Evolutionary conservation across 768 basidiomycete genomes (phyloP).

Genomic region (Agaricus bisporus): DNA sequence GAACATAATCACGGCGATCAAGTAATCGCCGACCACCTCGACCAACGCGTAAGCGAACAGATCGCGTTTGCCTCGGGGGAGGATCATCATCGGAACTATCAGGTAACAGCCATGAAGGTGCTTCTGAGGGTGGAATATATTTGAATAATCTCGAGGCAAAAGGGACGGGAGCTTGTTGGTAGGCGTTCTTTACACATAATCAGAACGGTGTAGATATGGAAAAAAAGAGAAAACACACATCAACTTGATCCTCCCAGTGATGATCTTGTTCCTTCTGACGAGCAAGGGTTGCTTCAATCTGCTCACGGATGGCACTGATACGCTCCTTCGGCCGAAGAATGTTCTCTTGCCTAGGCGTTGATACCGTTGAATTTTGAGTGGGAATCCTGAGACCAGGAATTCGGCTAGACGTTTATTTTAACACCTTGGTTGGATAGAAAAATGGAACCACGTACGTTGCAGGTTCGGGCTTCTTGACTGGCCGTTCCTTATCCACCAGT

Average conservation of each 20-base stretch:
- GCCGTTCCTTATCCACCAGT: constrained; percentile 64
- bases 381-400: constrained; percentile 49
- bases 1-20: constrained; percentile 52
- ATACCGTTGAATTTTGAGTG: constrained; percentile 35
- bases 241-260: constrained; percentile 83
- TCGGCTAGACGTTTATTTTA: constrained; percentile 26
- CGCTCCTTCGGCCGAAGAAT: constrained; percentile 64
- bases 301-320: constrained; percentile 47
- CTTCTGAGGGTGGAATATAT: constrained; percentile 38
- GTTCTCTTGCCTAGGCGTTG: constrained; percentile 40
- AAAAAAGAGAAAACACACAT: constrained; percentile 41
- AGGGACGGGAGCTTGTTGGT: constrained; percentile 55
- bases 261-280: constrained; percentile 69
- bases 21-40: constrained; percentile 76
- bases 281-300: constrained; percentile 55
- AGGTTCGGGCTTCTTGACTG: constrained; percentile 51
- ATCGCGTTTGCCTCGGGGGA: constrained; percentile 26
- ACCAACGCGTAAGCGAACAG: constrained; percentile 71
- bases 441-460: constrained; percentile 16
- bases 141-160: constrained; percentile 66
- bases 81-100: constrained; percentile 22
- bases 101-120: constrained; percentile 23
- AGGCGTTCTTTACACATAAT: constrained; percentile 46
- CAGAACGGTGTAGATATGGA: constrained; percentile 1
- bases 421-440: constrained; percentile 3